A percentile compares a stretch with the other conserved stretches of the same genome.
These are phyloP conservation scores for Wickerhamomyces subpelliculosus DNA, from an alignment of 805 yeast genomes.

Conservation along the genomic window DNA sequence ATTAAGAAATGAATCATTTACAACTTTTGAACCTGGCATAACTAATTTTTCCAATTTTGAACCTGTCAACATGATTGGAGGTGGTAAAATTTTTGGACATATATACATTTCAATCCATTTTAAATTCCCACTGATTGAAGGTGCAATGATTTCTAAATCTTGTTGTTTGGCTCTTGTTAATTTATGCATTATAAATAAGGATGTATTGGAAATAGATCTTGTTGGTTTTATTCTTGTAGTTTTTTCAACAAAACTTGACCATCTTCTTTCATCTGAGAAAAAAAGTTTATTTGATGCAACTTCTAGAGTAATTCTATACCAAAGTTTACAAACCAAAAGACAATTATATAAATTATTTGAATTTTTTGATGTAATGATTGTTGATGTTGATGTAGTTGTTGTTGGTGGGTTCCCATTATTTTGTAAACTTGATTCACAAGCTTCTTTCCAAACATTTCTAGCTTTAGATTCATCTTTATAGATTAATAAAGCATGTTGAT, in stretches of 20 bases:
- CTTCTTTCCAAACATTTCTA: conserved; percentile 33
- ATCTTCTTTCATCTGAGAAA: conserved; percentile 43
- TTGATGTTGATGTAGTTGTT: not conserved
- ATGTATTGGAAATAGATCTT: conserved; percentile 23
- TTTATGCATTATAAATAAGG: conserved; percentile 62
- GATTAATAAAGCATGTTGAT: conserved; percentile 59
- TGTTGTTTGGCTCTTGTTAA: conserved; percentile 46
- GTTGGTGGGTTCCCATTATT: conserved; percentile 16
- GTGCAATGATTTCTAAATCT: conserved; percentile 43
- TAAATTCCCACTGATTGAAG: conserved; percentile 40
- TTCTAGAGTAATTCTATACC: conserved; percentile 50
- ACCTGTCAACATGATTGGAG: conserved; percentile 36
- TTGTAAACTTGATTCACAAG: conserved; percentile 9
- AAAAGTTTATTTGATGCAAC: conserved; percentile 48
- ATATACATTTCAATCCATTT: conserved; percentile 76
- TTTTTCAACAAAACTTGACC: conserved; percentile 30
- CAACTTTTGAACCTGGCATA: conserved; percentile 62
- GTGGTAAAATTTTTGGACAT: conserved; percentile 67
- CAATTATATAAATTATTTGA: conserved; percentile 46
- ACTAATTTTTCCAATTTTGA: conserved; percentile 34
- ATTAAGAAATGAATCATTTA: conserved; percentile 54
- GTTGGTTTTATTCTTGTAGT: conserved; percentile 5
- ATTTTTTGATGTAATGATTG: not conserved
- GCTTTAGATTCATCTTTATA: conserved; percentile 51
- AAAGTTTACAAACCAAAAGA: conserved; percentile 58